phyloP scores from a whole-genome alignment of 2,329 filamentous ascomycete genomes.

The Delphinella strobiligena region DNA sequence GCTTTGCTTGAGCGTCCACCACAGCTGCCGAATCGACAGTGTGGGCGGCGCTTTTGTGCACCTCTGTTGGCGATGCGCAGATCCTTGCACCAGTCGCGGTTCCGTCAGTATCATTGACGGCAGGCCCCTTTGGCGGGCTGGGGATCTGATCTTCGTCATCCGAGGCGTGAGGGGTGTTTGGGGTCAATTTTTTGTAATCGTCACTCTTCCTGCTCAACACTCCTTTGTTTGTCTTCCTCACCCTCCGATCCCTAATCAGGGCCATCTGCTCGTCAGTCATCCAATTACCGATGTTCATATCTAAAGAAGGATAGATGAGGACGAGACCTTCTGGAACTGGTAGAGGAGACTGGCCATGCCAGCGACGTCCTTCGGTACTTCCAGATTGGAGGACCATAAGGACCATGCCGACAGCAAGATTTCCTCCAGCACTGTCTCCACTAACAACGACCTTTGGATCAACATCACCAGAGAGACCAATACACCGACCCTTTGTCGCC shows the following conservation, averaged over 20 bases:
- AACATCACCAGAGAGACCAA: constrained; percentile 57
- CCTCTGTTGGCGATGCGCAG: constrained; percentile 2
- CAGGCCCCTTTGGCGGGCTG: constrained; percentile 5
- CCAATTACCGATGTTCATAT: constrained; percentile 98
- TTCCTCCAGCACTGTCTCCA: constrained; percentile 74
- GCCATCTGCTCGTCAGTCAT: constrained; percentile 98
- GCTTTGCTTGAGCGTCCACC: constrained; percentile 21
- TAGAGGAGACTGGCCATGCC: constrained; percentile 41
- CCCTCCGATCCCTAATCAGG: constrained; percentile 71
- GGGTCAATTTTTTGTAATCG: constrained; percentile 73
- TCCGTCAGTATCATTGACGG: background rate
- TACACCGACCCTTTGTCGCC: constrained; percentile 58
- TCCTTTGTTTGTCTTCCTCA: constrained; percentile 63
- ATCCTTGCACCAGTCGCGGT: constrained; percentile 14
- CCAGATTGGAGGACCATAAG: constrained; percentile 71
- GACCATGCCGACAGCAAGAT: constrained; percentile 66
- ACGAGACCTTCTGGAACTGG: constrained; percentile 75
- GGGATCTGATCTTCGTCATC: constrained; percentile 52
- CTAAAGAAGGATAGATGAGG: constrained; percentile 77
- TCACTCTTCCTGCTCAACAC: constrained; percentile 79
- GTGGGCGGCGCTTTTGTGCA: constrained; percentile 22
- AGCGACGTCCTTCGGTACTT: constrained; percentile 37
- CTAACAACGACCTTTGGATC: constrained; percentile 59
- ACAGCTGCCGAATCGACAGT: constrained; percentile 18
- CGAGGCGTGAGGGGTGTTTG: constrained; percentile 68